A percentile compares a stretch with the other conserved stretches of the same genome.
phyloP scores from a whole-genome alignment of 129 eudicot species.

The Saussurea involucrata region DNA sequence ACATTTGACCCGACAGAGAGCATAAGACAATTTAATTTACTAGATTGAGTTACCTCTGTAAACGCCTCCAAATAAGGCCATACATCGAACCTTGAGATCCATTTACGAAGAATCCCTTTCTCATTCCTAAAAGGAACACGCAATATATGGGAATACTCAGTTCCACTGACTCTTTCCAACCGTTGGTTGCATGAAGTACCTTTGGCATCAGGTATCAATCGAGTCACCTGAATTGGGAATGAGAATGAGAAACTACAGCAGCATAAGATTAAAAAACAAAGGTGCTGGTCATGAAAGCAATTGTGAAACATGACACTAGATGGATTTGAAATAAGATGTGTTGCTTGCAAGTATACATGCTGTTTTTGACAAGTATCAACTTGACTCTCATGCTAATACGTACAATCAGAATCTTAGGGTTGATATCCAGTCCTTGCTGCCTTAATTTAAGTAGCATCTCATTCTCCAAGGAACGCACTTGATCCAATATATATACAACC shows the following conservation, averaged over 20 bases:
- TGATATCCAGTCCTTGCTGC: slow-evolving; percentile 78
- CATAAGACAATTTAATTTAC: background rate
- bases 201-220: slow-evolving; percentile 91
- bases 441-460: slow-evolving; percentile 80
- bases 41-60: slow-evolving; percentile 52
- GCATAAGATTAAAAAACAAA: background rate
- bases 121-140: slow-evolving; percentile 88
- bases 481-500: slow-evolving; percentile 95
- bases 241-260: background rate
- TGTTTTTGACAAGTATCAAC: background rate
- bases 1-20: background rate
- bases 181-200: slow-evolving; percentile 98
- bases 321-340: background rate
- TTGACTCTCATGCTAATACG: slow-evolving; percentile 8
- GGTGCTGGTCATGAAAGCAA: background rate
- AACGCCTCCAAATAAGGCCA: slow-evolving; percentile 94
- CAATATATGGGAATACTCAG: slow-evolving; percentile 67
- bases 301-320: background rate
- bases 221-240: slow-evolving; percentile 53
- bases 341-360: background rate
- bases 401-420: slow-evolving; percentile 87
- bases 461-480: slow-evolving; percentile 92
- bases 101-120: slow-evolving; percentile 77
- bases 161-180: slow-evolving; percentile 74
- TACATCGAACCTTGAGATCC: slow-evolving; percentile 95